Conservation (phyloP, 805 yeast genomes). For the Yarrowia sp. region DNA sequence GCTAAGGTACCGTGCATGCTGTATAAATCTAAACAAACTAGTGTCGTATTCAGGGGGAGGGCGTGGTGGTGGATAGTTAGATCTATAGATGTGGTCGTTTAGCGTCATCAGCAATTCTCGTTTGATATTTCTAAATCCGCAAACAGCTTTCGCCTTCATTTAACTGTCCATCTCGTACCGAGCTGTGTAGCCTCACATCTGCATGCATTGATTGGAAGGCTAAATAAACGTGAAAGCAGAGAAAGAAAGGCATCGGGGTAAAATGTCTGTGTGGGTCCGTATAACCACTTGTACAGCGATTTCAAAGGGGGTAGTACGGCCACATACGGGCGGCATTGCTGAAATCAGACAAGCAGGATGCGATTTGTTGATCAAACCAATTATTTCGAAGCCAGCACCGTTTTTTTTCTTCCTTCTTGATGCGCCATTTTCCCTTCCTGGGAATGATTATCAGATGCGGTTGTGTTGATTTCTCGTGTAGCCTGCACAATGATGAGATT, state of each 20-base stretch:
- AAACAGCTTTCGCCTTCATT: too few relatives aligned
- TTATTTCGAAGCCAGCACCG: too few relatives aligned
- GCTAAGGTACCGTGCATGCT: conserved; percentile 36
- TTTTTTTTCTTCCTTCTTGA: not conserved
- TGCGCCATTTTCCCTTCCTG: not conserved
- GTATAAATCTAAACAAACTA: not conserved
- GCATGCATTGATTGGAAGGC: conserved; percentile 21
- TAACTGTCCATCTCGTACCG: not conserved
- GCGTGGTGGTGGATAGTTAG: too few relatives aligned
- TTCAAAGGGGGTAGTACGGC: too few relatives aligned
- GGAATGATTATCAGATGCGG: conserved; percentile 26
- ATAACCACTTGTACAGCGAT: not conserved
- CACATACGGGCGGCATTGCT: too few relatives aligned
- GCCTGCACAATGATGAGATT: conserved; percentile 23
- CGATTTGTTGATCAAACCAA: too few relatives aligned
- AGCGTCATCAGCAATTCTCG: too few relatives aligned
- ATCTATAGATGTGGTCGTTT: too few relatives aligned
- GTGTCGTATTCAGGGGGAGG: not conserved
- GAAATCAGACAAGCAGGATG: too few relatives aligned
- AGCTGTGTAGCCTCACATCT: conserved; percentile 17
- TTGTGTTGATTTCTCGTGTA: conserved; percentile 10
- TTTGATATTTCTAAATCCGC: too few relatives aligned
- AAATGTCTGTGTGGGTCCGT: not conserved
- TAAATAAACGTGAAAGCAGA: conserved; percentile 20
- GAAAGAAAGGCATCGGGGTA: conserved; percentile 28